These are phyloP conservation scores for Gamsiella multidivaricata DNA, from an alignment of 192 early-diverging fungal species.

Conservation along the genomic window DNA sequence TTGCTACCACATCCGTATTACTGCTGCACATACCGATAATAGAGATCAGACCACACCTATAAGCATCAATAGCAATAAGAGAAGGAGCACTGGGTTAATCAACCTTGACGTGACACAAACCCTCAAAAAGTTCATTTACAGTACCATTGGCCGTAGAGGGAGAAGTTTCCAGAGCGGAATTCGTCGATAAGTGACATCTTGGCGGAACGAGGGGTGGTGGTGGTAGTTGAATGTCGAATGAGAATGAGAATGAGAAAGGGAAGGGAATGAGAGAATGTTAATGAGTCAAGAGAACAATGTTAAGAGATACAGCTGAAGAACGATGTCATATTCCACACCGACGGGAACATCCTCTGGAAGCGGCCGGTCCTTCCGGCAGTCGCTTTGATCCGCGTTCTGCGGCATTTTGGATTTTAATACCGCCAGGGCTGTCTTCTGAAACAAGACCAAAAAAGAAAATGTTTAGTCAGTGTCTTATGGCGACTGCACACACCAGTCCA, in stretches of 20 bases:
- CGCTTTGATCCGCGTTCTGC: too few species aligned
- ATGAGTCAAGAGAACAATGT: too few species aligned
- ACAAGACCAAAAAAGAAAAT: too few species aligned
- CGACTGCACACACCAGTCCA: too few species aligned
- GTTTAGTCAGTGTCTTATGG: too few species aligned
- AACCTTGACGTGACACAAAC: not conserved
- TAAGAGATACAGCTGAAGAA: too few species aligned
- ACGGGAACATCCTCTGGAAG: too few species aligned
- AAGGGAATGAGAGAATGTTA: not conserved
- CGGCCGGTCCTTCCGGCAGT: too few species aligned
- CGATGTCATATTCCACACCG: too few species aligned
- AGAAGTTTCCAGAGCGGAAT: conserved; percentile 57
- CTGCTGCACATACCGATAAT: conserved; percentile 60
- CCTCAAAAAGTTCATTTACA: not conserved
- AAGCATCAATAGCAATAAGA: not conserved
- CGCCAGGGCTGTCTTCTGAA: too few species aligned
- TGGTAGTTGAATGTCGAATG: not conserved
- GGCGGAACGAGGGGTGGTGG: not conserved
- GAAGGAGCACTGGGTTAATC: not conserved
- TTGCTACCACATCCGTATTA: too few species aligned
- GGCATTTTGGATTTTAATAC: too few species aligned
- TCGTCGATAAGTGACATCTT: conserved; percentile 59
- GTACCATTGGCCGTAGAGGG: conserved; percentile 64
- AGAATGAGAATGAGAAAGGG: not conserved
- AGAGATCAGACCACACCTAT: conserved; percentile 57